Percentiles rank a stretch among this genome's conserved stretches.
These are phyloP conservation scores for Pythium coloratum DNA, from an alignment of 352 stramenopile species.

Conservation along the genomic window DNA sequence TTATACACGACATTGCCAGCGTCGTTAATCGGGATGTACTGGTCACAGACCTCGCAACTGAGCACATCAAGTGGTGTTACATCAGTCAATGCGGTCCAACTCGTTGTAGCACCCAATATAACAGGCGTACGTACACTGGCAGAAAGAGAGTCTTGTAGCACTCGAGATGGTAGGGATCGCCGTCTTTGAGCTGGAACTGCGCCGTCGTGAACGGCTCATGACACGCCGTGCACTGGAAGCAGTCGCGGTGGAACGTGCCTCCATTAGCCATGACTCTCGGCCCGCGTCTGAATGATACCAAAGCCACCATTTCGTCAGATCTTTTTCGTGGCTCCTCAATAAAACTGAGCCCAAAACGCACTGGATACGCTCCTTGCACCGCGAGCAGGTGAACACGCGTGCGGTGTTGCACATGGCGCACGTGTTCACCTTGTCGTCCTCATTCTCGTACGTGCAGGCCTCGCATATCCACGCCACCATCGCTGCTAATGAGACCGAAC, in stretches of 20 bases:
- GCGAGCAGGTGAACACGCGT: constrained; percentile 41
- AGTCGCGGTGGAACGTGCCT: constrained; percentile 34
- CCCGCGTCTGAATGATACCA: constrained; percentile 15
- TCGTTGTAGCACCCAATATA: no score
- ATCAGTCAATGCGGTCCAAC: no score
- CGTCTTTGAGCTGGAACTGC: constrained; percentile 43
- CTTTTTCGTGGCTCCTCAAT: background rate
- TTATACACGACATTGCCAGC: constrained; percentile 61
- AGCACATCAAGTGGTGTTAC: background rate
- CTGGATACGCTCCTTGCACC: constrained; percentile 28
- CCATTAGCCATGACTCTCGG: constrained; percentile 30
- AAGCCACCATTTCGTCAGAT: background rate
- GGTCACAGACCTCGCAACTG: constrained; percentile 67
- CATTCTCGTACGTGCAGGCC: constrained; percentile 50
- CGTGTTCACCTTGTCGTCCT: constrained; percentile 30
- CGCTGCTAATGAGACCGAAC: background rate
- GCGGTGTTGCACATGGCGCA: constrained; percentile 47
- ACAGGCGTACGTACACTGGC: constrained; percentile 49
- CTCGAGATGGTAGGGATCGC: constrained; percentile 62
- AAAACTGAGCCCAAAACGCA: background rate
- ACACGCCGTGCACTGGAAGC: constrained; percentile 48
- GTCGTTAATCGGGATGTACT: constrained; percentile 50
- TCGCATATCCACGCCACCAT: constrained; percentile 37
- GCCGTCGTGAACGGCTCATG: constrained; percentile 31
- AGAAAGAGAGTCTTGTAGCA: constrained; percentile 72